Conservation (phyloP, 495 filamentous ascomycete species). For the Cenococcum geophilum region DNA sequence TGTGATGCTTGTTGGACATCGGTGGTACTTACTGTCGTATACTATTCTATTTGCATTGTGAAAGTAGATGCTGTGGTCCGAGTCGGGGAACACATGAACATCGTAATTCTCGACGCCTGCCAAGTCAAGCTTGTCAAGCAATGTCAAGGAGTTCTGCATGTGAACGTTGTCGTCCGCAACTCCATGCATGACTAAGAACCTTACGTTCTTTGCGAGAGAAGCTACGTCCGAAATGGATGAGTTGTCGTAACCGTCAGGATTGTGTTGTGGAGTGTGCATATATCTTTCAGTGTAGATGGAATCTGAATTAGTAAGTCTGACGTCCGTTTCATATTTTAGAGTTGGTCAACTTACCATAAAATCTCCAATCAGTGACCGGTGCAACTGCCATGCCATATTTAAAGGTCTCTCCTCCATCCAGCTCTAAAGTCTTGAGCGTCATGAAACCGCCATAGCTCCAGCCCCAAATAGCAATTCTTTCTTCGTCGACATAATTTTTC, state of each 20-base stretch:
- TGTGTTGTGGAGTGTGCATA: slow-evolving; percentile 86
- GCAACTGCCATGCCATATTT: slow-evolving; percentile 96
- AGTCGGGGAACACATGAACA: slow-evolving; percentile 92
- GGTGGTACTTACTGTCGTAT: slow-evolving; percentile 72
- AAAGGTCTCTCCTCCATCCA: slow-evolving; percentile 84
- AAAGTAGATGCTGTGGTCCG: slow-evolving; percentile 91
- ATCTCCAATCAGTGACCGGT: slow-evolving; percentile 94
- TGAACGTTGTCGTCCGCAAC: slow-evolving; percentile 95
- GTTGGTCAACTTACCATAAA: slow-evolving; percentile 54
- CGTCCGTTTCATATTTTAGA: slow-evolving; percentile 2
- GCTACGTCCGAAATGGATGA: slow-evolving; percentile 64
- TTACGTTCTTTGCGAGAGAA: slow-evolving; percentile 63
- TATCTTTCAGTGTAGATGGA: slow-evolving; percentile 94
- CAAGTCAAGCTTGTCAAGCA: slow-evolving; percentile 83
- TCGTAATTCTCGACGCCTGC: slow-evolving; percentile 88
- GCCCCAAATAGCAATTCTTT: slow-evolving; percentile 88
- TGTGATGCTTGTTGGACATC: not conserved
- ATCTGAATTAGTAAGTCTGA: slow-evolving; percentile 45
- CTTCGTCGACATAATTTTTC: slow-evolving; percentile 77
- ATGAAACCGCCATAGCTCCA: slow-evolving; percentile 98
- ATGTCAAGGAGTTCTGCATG: slow-evolving; percentile 79
- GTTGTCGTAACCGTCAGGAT: slow-evolving; percentile 68
- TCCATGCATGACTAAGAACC: slow-evolving; percentile 93
- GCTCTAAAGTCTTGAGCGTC: slow-evolving; percentile 92
- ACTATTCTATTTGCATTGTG: slow-evolving; percentile 91